Evolutionary conservation across 2,329 filamentous ascomycete species (phyloP).

Genomic region (Ophiostoma montium): DNA sequence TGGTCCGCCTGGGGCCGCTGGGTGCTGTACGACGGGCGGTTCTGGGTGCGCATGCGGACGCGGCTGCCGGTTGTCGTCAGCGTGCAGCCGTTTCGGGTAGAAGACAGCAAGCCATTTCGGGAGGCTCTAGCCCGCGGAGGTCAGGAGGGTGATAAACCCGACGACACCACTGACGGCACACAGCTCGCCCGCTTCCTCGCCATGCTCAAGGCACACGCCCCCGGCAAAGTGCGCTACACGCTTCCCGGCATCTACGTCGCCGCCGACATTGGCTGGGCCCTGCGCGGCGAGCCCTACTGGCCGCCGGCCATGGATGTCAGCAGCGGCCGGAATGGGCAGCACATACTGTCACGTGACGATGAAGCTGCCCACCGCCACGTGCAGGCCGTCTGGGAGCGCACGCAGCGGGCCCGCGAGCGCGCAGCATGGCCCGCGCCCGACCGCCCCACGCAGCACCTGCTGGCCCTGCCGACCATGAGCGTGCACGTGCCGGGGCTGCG

Average conservation of each 20-base stretch:
- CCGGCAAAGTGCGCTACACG: constrained; percentile 40
- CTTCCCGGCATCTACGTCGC: constrained; percentile 39
- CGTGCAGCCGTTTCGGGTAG: constrained; percentile 31
- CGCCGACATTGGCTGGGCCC: constrained; percentile 19
- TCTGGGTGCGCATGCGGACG: constrained; percentile 39
- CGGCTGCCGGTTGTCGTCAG: constrained; percentile 28
- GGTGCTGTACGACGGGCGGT: constrained; percentile 44
- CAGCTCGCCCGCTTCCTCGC: constrained; percentile 20
- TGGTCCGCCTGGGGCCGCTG: constrained; percentile 21
- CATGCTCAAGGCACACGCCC: constrained; percentile 34
- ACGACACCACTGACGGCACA: background rate
- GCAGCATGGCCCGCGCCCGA: background rate
- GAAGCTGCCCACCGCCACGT: background rate
- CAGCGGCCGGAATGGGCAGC: too few relatives aligned
- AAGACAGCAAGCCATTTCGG: constrained; percentile 34
- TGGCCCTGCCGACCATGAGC: constrained; percentile 40
- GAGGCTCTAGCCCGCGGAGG: constrained; percentile 22
- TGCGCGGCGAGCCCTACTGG: constrained; percentile 13
- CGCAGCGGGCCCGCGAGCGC: background rate
- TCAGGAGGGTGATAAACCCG: background rate
- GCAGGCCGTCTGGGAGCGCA: constrained; percentile 9
- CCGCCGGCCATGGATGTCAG: background rate
- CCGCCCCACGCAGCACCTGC: constrained; percentile 23
- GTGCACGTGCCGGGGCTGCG: constrained; percentile 32
- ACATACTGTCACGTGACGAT: too few relatives aligned